Conservation (phyloP, 2,329 filamentous ascomycete genomes). For the Aspergillus quadricinctus region DNA sequence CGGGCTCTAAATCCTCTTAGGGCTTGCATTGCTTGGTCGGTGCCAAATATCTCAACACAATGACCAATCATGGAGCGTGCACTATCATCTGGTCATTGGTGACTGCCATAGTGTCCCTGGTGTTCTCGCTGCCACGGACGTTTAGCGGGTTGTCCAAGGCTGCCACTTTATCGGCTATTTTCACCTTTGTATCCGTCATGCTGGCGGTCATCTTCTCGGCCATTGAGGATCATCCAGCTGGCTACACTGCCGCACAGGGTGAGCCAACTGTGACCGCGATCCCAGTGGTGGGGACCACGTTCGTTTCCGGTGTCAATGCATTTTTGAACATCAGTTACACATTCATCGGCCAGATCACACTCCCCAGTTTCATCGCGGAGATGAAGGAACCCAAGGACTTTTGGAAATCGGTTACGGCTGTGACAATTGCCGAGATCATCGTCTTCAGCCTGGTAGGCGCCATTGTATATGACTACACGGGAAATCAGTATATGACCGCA, state of each 20-base stretch:
- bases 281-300: conserved; percentile 67
- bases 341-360: conserved; percentile 91
- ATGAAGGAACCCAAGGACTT: conserved; percentile 82
- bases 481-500: conserved; percentile 80
- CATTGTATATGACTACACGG: conserved; percentile 81
- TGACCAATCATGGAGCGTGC: conserved; percentile 67
- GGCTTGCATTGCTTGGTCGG: conserved; percentile 79
- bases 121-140: conserved; percentile 78
- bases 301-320: conserved; percentile 76
- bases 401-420: conserved; percentile 85
- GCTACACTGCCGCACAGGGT: conserved; percentile 57
- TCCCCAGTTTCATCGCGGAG: conserved; percentile 92
- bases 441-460: conserved; percentile 78
- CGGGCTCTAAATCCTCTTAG: conserved; percentile 31
- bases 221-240: conserved; percentile 68
- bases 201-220: conserved; percentile 78
- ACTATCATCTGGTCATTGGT: conserved; percentile 77
- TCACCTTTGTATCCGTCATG: conserved; percentile 85
- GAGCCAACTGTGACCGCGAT: conserved; percentile 65
- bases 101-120: conserved; percentile 68
- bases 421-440: conserved; percentile 82
- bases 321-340: conserved; percentile 96
- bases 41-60: conserved; percentile 85
- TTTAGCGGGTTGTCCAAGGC: conserved; percentile 76
- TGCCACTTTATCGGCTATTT: conserved; percentile 73